These are phyloP conservation scores for Eutrema salsugineum DNA, from an alignment of 441 rosid species.

Conservation along the genomic window DNA sequence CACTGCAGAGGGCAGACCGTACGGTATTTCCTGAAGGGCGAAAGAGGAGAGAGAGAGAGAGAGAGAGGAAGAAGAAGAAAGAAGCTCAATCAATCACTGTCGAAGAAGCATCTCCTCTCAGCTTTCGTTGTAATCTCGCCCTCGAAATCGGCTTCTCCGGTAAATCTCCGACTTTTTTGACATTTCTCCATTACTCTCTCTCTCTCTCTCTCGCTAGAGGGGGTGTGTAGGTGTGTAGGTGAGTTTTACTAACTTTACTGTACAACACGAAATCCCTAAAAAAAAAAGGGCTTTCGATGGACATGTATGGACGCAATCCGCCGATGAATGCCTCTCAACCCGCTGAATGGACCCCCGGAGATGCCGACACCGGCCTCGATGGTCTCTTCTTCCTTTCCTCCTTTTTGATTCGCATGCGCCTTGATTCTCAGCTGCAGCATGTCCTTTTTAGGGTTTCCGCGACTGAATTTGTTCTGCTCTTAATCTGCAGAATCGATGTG, in stretches of 20 bases:
- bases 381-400: conserved; percentile 21
- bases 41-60: conserved; percentile 34
- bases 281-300: conserved; percentile 36
- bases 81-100: conserved; percentile 17
- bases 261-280: conserved; percentile 40
- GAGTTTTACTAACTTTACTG: conserved; percentile 31
- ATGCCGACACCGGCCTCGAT: conserved; percentile 55
- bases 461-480: background rate
- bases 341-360: conserved; percentile 49
- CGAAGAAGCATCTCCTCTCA: conserved; percentile 36
- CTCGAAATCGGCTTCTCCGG: background rate
- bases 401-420: conserved; percentile 20
- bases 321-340: conserved; percentile 48
- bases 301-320: conserved; percentile 65
- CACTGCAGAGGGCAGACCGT: conserved; percentile 37
- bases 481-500: conserved; percentile 70
- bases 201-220: background rate
- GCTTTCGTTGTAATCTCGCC: background rate
- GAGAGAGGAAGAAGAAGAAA: conserved; percentile 22
- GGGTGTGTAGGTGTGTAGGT: background rate
- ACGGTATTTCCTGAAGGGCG: conserved; percentile 35
- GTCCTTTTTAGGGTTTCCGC: conserved; percentile 38
- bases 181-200: background rate
- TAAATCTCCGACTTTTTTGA: conserved; percentile 8
- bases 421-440: background rate